Evolutionary conservation across 2,329 filamentous ascomycete species (phyloP).

Genomic region (Rhynchosporium graminicola): DNA sequence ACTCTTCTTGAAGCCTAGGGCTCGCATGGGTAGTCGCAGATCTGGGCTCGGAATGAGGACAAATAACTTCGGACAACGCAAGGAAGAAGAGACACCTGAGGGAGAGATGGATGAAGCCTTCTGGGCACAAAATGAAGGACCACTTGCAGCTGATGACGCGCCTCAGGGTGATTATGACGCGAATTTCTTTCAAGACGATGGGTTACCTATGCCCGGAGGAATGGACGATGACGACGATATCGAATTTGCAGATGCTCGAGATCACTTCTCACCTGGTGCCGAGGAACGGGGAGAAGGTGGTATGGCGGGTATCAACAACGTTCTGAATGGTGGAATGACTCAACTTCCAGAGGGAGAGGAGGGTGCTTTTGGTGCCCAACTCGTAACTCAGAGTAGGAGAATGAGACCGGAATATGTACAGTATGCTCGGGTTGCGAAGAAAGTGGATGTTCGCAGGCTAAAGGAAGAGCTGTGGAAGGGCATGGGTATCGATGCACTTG

Average conservation of each 20-base stretch:
- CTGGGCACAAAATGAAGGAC: conserved; percentile 74
- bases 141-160: conserved; percentile 54
- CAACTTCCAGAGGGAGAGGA: conserved; percentile 43
- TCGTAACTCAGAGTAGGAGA: conserved; percentile 65
- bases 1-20: conserved; percentile 93
- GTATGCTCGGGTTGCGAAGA: conserved; percentile 70
- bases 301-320: conserved; percentile 51
- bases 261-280: conserved; percentile 71
- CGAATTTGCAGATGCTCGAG: conserved; percentile 78
- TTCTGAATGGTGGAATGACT: conserved; percentile 53
- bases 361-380: conserved; percentile 61
- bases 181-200: conserved; percentile 95
- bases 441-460: conserved; percentile 67
- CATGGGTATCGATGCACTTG: conserved; percentile 57
- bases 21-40: conserved; percentile 71
- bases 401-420: conserved; percentile 69
- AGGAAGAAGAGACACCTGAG: conserved; percentile 59
- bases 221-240: conserved; percentile 64
- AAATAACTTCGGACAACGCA: conserved; percentile 47
- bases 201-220: conserved; percentile 65
- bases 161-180: conserved; percentile 85
- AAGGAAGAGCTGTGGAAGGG: conserved; percentile 73
- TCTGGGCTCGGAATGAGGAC: conserved; percentile 50
- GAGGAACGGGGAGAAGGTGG: conserved; percentile 47
- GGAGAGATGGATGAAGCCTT: conserved; percentile 93